A percentile compares a stretch with the other conserved stretches of the same genome.
These are phyloP conservation scores for Lolium multiflorum DNA, from an alignment of 176 grass and related monocot genomes.

Conservation along the genomic window DNA sequence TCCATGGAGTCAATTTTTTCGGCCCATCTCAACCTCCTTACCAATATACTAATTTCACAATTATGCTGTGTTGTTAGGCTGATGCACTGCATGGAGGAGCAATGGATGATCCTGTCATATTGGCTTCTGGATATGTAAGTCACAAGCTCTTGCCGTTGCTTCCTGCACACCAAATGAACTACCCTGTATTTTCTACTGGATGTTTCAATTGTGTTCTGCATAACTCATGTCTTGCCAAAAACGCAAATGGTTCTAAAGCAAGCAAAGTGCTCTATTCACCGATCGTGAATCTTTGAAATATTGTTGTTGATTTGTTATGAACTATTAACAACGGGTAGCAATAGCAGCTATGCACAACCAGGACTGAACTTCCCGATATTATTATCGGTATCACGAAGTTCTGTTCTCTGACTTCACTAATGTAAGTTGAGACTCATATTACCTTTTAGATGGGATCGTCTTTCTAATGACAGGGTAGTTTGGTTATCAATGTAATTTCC, in stretches of 20 bases:
- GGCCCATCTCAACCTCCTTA: neutral
- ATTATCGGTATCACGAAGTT: conserved; percentile 23
- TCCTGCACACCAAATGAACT: conserved; percentile 4
- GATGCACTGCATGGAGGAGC: conserved; percentile 17
- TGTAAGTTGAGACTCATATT: conserved; percentile 12
- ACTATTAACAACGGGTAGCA: neutral
- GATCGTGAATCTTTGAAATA: neutral
- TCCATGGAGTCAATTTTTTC: conserved; percentile 15
- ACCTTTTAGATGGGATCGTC: neutral
- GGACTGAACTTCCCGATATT: conserved; percentile 25
- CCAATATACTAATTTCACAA: conserved; percentile 17
- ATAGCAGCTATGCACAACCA: neutral
- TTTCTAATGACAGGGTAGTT: neutral
- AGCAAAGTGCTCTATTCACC: neutral
- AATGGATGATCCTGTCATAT: conserved; percentile 49
- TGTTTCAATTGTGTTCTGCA: conserved; percentile 17
- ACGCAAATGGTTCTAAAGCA: neutral
- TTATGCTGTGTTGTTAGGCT: conserved; percentile 37
- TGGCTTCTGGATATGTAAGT: conserved; percentile 60
- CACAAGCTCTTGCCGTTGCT: neutral
- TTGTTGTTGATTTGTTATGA: neutral
- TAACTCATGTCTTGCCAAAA: conserved; percentile 21
- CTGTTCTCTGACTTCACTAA: conserved; percentile 6
- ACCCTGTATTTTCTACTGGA: neutral
- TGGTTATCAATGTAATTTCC: neutral